Base-by-base conservation (phyloP, 2,329 filamentous ascomycete genomes). In the Ceratocystis alfenasii region DNA sequence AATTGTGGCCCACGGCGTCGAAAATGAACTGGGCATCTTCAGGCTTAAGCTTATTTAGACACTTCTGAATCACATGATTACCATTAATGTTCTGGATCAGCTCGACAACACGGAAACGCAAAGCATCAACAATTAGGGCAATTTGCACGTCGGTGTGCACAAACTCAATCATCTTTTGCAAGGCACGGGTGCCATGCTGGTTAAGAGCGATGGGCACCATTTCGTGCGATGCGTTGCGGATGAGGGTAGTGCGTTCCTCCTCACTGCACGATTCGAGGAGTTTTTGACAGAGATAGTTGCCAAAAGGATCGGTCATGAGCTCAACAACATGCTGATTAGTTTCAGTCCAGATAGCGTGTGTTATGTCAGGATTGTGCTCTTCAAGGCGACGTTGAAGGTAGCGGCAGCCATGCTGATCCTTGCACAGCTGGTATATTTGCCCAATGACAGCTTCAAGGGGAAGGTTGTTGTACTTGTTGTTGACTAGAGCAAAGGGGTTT, bases 101-200 rank as follows among this genome's bases (percentile, higher is more conserved):
- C 71, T 94, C 88, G 22, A 99, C 94, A 62, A 99, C 94, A 68
- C 89, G 86, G 74, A 86, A 82, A 69, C 87, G 83, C 63, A 99
- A 82, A 15, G 94, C 90, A 65, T 88, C 81, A 70, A 95, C 95
- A 74, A 99, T 94, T 70, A 90, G 87, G 71, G 88, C 81, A 63
- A 93, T 88, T 77, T 99, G 94, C 72, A 88, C 86, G 2, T 86
- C 82, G 30, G 90, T 95, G 64, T 87, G 89, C 72, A 99, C 89
- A 74, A 90, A 95, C 77, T 99, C 94, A 70, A 99, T 99, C 94
- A 99, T 99, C 82, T 97, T 99, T 79, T 99, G 94, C 67, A 99
- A 79, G 69, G 94, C 94, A 65, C 94, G 87, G 67, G 94, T 99
- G 70, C 94, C 94, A 74, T 99, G 94, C 78, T 96, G 93, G 77